These are phyloP conservation scores for Paralagenidium karlingii DNA, from an alignment of 352 stramenopile species.

Conservation along the genomic window DNA sequence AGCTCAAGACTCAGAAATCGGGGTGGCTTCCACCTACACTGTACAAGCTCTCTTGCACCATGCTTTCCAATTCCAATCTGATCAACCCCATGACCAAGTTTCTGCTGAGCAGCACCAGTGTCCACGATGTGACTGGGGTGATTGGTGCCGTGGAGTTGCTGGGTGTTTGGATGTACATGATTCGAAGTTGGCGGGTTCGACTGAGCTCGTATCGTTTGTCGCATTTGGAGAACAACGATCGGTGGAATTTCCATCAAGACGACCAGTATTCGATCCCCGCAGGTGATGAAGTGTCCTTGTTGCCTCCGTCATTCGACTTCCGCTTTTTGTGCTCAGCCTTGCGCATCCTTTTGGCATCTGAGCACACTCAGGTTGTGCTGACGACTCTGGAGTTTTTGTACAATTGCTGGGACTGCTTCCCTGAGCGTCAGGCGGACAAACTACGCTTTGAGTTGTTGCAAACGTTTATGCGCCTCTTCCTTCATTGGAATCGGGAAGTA, in stretches of 20 bases:
- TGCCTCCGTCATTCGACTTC: constrained; percentile 82
- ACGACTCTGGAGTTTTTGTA: constrained; percentile 83
- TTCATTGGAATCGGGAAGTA: constrained; percentile 83
- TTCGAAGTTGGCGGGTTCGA: constrained; percentile 81
- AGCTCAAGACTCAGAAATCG: constrained; percentile 82
- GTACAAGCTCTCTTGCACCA: constrained; percentile 84
- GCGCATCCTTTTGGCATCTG: constrained; percentile 66
- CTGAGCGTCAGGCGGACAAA: constrained; percentile 79
- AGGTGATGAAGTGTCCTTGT: constrained; percentile 69
- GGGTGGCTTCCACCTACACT: constrained; percentile 74
- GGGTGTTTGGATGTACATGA: constrained; percentile 88
- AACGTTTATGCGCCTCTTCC: constrained; percentile 66
- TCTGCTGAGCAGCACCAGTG: constrained; percentile 71
- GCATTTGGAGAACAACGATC: constrained; percentile 82
- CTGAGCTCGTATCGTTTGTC: constrained; percentile 77
- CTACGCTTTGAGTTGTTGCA: constrained; percentile 67
- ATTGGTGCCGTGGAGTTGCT: constrained; percentile 79
- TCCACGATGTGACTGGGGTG: constrained; percentile 79
- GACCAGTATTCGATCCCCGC: constrained; percentile 83
- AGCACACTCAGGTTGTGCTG: constrained; percentile 79
- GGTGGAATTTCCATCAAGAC: constrained; percentile 85
- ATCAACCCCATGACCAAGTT: constrained; percentile 89
- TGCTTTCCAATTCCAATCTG: constrained; percentile 76
- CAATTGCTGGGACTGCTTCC: constrained; percentile 85
- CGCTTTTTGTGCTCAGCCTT: constrained; percentile 71